Evolutionary conservation across 768 basidiomycete genomes (phyloP).

Genomic region (Suillus hirtellus): DNA sequence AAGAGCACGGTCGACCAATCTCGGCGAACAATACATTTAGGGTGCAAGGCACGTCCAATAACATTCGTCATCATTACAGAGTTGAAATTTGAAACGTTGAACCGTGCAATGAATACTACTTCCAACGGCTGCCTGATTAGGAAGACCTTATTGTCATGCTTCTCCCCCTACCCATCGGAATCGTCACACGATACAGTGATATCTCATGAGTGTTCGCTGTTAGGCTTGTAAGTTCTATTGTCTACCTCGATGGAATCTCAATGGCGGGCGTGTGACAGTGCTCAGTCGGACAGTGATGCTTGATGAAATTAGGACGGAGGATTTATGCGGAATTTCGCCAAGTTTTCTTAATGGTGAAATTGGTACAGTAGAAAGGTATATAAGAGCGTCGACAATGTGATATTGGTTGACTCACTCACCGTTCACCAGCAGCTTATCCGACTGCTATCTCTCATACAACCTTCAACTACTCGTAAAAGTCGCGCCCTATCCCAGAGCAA

Average conservation of each 20-base stretch:
- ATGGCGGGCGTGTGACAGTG: background rate
- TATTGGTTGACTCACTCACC: background rate
- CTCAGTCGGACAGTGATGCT: background rate
- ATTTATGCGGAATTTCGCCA: background rate
- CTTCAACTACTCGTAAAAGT: background rate
- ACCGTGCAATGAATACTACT: background rate
- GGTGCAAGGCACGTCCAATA: background rate
- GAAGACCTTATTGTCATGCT: background rate
- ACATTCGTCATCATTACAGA: background rate
- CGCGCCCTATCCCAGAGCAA: background rate
- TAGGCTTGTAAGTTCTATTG: background rate
- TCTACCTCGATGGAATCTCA: background rate
- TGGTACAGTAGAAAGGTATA: background rate
- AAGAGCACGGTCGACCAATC: background rate
- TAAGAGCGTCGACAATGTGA: background rate
- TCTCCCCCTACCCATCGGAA: background rate
- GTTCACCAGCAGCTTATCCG: background rate
- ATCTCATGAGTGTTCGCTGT: background rate
- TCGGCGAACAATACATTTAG: constrained; percentile 1
- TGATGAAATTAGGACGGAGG: background rate
- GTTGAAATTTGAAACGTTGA: background rate
- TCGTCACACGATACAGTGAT: background rate
- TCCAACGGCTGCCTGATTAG: background rate
- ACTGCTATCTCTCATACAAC: background rate
- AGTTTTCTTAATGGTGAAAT: background rate